A percentile compares a stretch with the other conserved stretches of the same genome.
phyloP scores from a whole-genome alignment of 2,329 filamentous ascomycete species.

The Fusarium humuli region DNA sequence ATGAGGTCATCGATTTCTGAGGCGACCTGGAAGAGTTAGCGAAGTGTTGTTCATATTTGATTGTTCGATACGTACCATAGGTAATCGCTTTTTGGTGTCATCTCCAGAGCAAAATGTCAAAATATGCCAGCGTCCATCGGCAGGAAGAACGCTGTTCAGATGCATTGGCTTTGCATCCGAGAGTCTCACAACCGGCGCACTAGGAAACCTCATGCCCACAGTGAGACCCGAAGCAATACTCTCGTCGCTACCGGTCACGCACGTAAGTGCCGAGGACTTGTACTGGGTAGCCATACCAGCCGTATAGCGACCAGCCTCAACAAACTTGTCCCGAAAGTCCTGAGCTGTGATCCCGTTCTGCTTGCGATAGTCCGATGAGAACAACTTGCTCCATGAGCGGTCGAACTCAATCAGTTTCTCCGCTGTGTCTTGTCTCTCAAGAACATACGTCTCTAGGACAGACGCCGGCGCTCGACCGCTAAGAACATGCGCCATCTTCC shows the following conservation, averaged over 20 bases:
- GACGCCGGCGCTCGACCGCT: slow-evolving; percentile 40
- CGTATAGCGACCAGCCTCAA: slow-evolving; percentile 37
- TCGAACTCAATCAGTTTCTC: slow-evolving; percentile 60
- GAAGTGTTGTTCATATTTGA: too few species aligned
- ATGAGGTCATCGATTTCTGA: not conserved
- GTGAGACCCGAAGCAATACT: slow-evolving; percentile 1
- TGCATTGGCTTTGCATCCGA: slow-evolving; percentile 41
- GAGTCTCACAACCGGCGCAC: slow-evolving; percentile 22
- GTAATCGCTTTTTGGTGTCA: not conserved
- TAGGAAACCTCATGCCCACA: slow-evolving; percentile 40
- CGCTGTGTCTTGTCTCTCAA: slow-evolving; percentile 62
- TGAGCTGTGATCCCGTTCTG: slow-evolving; percentile 4
- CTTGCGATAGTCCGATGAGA: slow-evolving; percentile 33
- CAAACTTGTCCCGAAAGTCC: slow-evolving; percentile 36
- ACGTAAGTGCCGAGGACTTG: slow-evolving; percentile 15
- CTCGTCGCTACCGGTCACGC: rapidly evolving
- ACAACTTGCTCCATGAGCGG: slow-evolving; percentile 45
- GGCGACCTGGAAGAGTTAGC: too few species aligned
- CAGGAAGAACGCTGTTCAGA: slow-evolving; percentile 8
- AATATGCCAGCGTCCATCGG: slow-evolving; percentile 41
- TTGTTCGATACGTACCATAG: slow-evolving; percentile 6
- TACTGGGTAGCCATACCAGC: slow-evolving; percentile 35
- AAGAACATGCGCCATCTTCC: slow-evolving; percentile 63
- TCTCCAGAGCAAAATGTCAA: slow-evolving; percentile 25
- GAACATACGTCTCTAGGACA: slow-evolving; percentile 60